phyloP scores from a whole-genome alignment of 1,284 basidiomycete genomes.

The Sporisorium iseilematis-ciliati region DNA sequence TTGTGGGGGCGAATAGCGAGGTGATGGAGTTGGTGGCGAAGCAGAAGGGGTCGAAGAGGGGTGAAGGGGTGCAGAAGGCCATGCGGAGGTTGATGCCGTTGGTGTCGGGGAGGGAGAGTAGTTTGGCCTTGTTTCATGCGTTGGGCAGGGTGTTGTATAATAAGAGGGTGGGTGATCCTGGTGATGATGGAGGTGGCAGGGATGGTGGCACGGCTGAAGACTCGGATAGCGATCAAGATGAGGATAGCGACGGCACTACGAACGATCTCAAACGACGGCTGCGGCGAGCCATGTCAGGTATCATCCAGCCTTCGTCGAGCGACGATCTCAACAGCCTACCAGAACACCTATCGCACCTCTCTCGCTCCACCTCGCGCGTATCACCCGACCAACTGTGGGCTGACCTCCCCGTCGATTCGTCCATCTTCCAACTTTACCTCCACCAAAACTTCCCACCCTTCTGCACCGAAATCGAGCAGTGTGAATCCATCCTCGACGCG shows the following conservation, averaged over 20 bases:
- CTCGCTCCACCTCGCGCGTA: slow-evolving; percentile 72
- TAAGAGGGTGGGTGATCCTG: slow-evolving; percentile 77
- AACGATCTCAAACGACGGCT: slow-evolving; percentile 6
- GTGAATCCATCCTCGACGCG: slow-evolving; percentile 79
- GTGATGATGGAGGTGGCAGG: slow-evolving; percentile 19
- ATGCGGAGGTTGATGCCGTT: slow-evolving; percentile 26
- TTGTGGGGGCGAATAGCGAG: slow-evolving; percentile 72
- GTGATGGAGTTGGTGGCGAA: slow-evolving; percentile 13
- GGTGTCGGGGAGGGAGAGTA: slow-evolving; percentile 77
- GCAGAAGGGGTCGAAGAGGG: background rate
- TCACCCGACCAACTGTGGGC: slow-evolving; percentile 75
- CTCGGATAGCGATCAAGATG: slow-evolving; percentile 6
- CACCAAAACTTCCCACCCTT: slow-evolving; percentile 93
- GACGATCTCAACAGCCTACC: slow-evolving; percentile 69
- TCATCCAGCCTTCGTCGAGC: slow-evolving; percentile 9
- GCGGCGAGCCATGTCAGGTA: slow-evolving; percentile 18
- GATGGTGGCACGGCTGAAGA: background rate
- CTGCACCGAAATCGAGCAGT: slow-evolving; percentile 82
- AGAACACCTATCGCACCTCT: slow-evolving; percentile 75
- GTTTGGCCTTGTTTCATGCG: slow-evolving; percentile 88
- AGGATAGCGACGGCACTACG: slow-evolving; percentile 8
- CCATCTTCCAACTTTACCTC: slow-evolving; percentile 86
- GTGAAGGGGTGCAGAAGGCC: background rate
- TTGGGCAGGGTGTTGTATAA: slow-evolving; percentile 95
- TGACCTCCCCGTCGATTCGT: slow-evolving; percentile 89